These are phyloP conservation scores for Penicillium sp. DNA, from an alignment of 2,329 filamentous ascomycete genomes.

Conservation along the genomic window DNA sequence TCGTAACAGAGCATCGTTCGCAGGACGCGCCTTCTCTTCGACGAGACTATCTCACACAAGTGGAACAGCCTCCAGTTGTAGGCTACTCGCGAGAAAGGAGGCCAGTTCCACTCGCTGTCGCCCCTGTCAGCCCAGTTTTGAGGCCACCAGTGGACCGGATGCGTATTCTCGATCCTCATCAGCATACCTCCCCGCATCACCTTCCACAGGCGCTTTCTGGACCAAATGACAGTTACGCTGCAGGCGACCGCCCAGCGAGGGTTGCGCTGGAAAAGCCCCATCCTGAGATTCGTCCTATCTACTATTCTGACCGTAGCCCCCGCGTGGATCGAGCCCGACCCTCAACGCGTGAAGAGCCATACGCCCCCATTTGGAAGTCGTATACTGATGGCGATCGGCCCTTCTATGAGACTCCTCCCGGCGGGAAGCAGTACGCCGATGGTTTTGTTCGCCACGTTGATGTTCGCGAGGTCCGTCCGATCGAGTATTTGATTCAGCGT, in stretches of 20 bases:
- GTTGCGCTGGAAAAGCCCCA: conserved; percentile 14
- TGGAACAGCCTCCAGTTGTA: conserved; percentile 18
- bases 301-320: conserved; percentile 21
- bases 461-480: conserved; percentile 22
- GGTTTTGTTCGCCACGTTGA: conserved; percentile 39
- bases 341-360: conserved; percentile 10
- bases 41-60: conserved; percentile 24
- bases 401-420: conserved; percentile 18
- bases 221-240: conserved; percentile 14
- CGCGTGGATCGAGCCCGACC: conserved; percentile 9
- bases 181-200: conserved; percentile 14
- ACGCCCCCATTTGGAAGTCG: conserved; percentile 13
- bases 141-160: conserved; percentile 19
- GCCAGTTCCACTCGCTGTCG: conserved; percentile 11
- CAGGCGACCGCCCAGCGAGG: conserved; percentile 21
- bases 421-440: conserved; percentile 35
- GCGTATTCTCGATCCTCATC: conserved; percentile 14
- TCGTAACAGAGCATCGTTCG: conserved; percentile 12
- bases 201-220: conserved; percentile 15
- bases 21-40: conserved; percentile 21
- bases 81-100: conserved; percentile 18
- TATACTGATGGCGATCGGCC: conserved; percentile 17
- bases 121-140: conserved; percentile 15
- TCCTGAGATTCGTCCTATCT: conserved; percentile 15
- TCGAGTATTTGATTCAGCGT: conserved; percentile 20